A percentile compares a stretch with the other conserved stretches of the same genome.
These are phyloP conservation scores for Yamadazyma philogaea DNA, from an alignment of 805 yeast species.

Conservation along the genomic window DNA sequence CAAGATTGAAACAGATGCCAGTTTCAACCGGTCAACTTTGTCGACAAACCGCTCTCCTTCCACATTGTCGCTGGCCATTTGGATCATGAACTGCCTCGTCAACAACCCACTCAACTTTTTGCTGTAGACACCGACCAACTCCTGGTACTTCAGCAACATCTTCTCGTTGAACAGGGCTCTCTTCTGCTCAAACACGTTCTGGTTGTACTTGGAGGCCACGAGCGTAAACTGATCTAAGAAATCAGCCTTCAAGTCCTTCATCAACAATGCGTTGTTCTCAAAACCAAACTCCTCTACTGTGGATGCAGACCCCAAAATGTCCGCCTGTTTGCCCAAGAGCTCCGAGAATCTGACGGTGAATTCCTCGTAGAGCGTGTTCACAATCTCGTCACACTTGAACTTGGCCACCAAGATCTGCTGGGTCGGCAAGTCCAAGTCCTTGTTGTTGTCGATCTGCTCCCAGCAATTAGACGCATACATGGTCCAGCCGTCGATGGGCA, in stretches of 20 bases:
- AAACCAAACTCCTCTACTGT: constrained; percentile 34
- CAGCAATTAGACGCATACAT: constrained; percentile 87
- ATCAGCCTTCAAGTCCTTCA: constrained; percentile 43
- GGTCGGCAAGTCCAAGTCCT: constrained; percentile 93
- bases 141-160: constrained; percentile 29
- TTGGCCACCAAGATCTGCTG: constrained; percentile 94
- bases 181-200: constrained; percentile 63
- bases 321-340: constrained; percentile 7
- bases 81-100: constrained; percentile 16
- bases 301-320: constrained; percentile 4
- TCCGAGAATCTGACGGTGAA: constrained; percentile 22
- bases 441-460: constrained; percentile 90
- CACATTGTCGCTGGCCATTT: constrained; percentile 9
- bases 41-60: constrained; percentile 18
- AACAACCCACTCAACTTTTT: constrained; percentile 16
- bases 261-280: constrained; percentile 41
- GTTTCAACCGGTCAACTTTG: constrained; percentile 10
- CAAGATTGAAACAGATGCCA: constrained; percentile 12
- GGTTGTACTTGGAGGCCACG: constrained; percentile 73
- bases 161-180: constrained; percentile 46
- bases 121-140: constrained; percentile 35
- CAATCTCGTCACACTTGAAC: constrained; percentile 90
- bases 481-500: constrained; percentile 97
- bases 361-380: constrained; percentile 35
- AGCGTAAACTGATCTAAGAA: constrained; percentile 58